Percentiles rank a stretch among this genome's conserved stretches.
These are phyloP conservation scores for Vitis hybrid DNA, from an alignment of 177 flowering plant genomes.

Conservation along the genomic window DNA sequence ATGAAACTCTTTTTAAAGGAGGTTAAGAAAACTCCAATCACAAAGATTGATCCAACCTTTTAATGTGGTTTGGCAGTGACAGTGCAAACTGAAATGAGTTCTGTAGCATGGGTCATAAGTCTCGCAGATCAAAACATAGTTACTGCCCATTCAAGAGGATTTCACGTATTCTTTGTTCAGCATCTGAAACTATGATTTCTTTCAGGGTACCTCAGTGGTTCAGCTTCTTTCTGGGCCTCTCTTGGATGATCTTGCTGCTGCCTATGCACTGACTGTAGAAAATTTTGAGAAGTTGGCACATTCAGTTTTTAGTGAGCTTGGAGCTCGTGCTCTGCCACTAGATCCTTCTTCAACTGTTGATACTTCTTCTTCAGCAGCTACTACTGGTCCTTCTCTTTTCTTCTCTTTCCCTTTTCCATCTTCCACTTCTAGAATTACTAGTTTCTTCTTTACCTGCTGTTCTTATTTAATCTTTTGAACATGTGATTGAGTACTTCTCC, in stretches of 20 bases:
- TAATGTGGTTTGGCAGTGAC: too few relatives aligned
- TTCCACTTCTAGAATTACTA: not conserved
- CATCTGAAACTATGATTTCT: not conserved
- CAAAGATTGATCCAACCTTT: too few relatives aligned
- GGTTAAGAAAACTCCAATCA: too few relatives aligned
- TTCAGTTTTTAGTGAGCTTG: constrained; percentile 33
- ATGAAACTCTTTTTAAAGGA: too few relatives aligned
- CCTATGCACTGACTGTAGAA: constrained; percentile 52
- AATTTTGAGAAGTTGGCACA: constrained; percentile 50
- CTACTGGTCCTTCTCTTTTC: constrained; percentile 11
- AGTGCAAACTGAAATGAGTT: too few relatives aligned
- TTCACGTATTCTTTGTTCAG: too few relatives aligned
- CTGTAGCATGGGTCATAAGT: too few relatives aligned
- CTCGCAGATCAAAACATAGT: too few relatives aligned
- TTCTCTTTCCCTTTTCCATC: not conserved
- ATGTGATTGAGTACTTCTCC: too few relatives aligned
- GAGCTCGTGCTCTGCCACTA: constrained; percentile 21
- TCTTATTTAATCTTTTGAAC: too few relatives aligned
- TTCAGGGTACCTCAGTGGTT: constrained; percentile 41
- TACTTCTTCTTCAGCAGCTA: constrained; percentile 19
- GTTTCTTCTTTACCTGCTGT: too few relatives aligned
- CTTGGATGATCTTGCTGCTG: constrained; percentile 57
- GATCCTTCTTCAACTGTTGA: constrained; percentile 37
- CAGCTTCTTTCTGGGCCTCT: constrained; percentile 41
- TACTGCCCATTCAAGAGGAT: too few relatives aligned